Evolutionary conservation across 202 grass and related monocot species (phyloP), one percentile per base, ranked within the genome.

Genomic region (Eragrostis tef): DNA sequence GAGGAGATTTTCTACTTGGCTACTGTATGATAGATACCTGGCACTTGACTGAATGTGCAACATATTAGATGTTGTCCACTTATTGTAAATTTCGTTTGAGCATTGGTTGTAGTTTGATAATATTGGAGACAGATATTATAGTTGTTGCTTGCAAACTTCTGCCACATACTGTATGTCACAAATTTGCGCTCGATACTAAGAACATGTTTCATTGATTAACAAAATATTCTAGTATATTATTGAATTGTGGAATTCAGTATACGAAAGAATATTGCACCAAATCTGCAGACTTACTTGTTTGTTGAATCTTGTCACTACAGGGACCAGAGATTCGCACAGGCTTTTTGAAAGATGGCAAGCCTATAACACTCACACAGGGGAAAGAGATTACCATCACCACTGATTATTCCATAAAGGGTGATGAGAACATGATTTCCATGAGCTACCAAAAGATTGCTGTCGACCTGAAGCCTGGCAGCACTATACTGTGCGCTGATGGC

Each of bases 271-370:
- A 79, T 56, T 74, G 5, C 34, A 21, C 43, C 22, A 71, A 20
- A 24, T 45, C 10, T 51, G 16, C 50, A 31, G 3, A 31, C 29
- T 31, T 31, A 31, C 3, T 31, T 31, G 29, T 31, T 31, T 31
- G 29, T 31, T 31, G 29, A 31, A 31, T 31, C 29, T 31, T 31
- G 29, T 39, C 34, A 39, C 6, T 83, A 46, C 62, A 94, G 91
- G 94, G 94, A 6, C 89, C 91, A 67, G 94, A 97, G 88, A 94
- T 97, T 12, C 87, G 91, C 25, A 97, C 91, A 6, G 91, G 91
- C 4, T 89, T 97, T 87, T 10, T 94, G 69, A 87, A 89, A 82
- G 91, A 92, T 67, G 86, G 75, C 51, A 92, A 94, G 16, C 86
- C 86, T 24, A 57, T 94, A 76, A 73, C 90, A 61, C 57, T 97